Conservation (phyloP, 2,329 filamentous ascomycete genomes). For the Endoconidiophora laricicola region DNA sequence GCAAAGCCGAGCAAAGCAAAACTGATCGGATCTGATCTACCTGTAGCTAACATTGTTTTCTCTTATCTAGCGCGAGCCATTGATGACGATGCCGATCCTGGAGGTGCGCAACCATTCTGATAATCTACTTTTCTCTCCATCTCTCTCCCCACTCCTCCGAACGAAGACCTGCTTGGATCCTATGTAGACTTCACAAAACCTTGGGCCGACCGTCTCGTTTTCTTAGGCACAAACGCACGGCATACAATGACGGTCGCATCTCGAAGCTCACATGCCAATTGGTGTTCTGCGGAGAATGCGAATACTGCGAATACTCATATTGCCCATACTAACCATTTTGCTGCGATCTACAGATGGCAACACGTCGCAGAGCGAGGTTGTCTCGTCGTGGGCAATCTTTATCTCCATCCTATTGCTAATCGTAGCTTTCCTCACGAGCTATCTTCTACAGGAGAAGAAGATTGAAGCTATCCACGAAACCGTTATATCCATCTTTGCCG, state of each 20-base stretch:
- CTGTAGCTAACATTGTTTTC: constrained; percentile 7
- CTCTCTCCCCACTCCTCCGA: too few species aligned
- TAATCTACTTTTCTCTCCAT: neutral
- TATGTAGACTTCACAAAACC: too few species aligned
- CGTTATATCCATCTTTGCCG: constrained; percentile 93
- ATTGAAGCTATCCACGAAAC: constrained; percentile 97
- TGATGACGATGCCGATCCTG: constrained; percentile 14
- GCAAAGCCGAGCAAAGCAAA: too few species aligned
- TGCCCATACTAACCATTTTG: constrained; percentile 6
- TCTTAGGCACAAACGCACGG: too few species aligned
- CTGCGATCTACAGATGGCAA: constrained; percentile 37
- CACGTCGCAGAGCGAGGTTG: constrained; percentile 81
- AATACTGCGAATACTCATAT: constrained; percentile 11
- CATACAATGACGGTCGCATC: too few species aligned
- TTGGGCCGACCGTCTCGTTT: too few species aligned
- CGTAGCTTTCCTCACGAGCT: constrained; percentile 88
- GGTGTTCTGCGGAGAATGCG: too few species aligned
- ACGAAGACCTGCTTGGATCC: too few species aligned
- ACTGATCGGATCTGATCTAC: too few species aligned
- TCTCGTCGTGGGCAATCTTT: constrained; percentile 91
- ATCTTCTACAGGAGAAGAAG: constrained; percentile 89
- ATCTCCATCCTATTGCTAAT: constrained; percentile 93
- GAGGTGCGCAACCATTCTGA: constrained; percentile 11
- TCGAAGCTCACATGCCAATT: too few species aligned
- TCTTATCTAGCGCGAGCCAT: constrained; percentile 12